Evolutionary conservation across 805 yeast species (phyloP), one percentile per base, ranked within the genome.

Genomic region (Lipomyces yamanashiensis): DNA sequence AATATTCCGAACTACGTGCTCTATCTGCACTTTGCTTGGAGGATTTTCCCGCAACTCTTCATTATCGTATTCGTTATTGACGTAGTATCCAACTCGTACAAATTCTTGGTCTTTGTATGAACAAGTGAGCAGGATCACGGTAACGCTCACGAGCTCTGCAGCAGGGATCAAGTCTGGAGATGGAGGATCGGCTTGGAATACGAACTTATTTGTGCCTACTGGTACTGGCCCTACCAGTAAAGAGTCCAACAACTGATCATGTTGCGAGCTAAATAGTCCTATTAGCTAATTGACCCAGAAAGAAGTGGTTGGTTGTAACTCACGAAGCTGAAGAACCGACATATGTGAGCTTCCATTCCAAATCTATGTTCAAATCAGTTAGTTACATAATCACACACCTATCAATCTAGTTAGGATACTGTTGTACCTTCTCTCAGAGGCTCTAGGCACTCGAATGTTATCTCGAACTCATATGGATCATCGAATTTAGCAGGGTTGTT

Each of bases 161-260:
- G 97, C 97, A 0, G 99, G 99, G 69, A 95, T 95, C 70, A 92
- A 77, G 70, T 93, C 98, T 0, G 98, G 96, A 0, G 93, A 86
- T 0, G 99, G 99, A 0, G 99, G 96, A 72, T 96, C 98, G 0
- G 98, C 98, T 19, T 90, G 85, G 75, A 95, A 89, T 10, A 92
- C 82, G 72, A 95, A 95, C 76, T 93, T 92, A 74, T 95, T 95
- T 47, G 93, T 86, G 0, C 99, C 99, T 1, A 95, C 96, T 0
- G 99, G 99, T 1, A 95, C 96, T 0, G 99, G 99, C 0, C 99
- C 99, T 2, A 95, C 99, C n/a, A 95, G 79, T 44, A 95, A 86
- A 0, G 98, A 92, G 74, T 95, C 99, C 60, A 95, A 80, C 74
- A 92, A 98, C 77, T 95, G 99, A 75, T 95, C 99, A 71, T 95